Percentiles rank a stretch among this genome's conserved stretches.
These are phyloP conservation scores for Ceratorhiza oryzae-sativae DNA, from an alignment of 1,284 basidiomycete genomes.

Conservation along the genomic window DNA sequence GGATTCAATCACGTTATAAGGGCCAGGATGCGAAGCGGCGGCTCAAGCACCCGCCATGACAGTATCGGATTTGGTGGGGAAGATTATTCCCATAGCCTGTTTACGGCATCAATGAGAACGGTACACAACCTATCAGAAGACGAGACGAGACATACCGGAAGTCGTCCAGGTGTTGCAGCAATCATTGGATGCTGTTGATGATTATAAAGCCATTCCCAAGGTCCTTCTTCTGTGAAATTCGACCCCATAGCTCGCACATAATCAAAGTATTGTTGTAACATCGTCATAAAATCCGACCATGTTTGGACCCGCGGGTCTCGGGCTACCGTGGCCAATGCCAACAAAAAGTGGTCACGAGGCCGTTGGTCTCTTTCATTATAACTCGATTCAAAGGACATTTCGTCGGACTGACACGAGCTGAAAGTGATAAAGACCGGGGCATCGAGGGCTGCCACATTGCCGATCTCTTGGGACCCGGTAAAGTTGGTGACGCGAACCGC, in stretches of 20 bases:
- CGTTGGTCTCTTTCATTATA: too few species aligned
- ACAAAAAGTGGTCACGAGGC: not conserved
- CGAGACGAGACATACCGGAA: not conserved
- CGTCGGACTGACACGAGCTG: not conserved
- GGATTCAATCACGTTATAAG: too few species aligned
- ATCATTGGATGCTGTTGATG: not conserved
- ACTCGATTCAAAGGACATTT: not conserved
- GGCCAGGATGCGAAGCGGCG: too few species aligned
- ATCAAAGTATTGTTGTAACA: not conserved
- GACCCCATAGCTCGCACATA: not conserved
- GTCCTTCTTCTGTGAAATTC: not conserved
- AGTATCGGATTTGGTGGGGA: not conserved
- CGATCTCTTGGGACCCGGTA: not conserved
- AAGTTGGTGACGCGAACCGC: not conserved
- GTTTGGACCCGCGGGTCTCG: not conserved
- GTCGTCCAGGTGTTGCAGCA: not conserved
- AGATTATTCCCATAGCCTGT: not conserved
- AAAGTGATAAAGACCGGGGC: constrained; percentile 24
- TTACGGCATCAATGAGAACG: too few species aligned
- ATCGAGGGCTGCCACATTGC: not conserved
- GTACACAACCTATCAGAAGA: not conserved
- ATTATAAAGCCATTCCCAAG: not conserved
- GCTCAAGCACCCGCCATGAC: too few species aligned
- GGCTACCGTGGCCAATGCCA: not conserved
- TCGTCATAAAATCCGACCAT: not conserved